A percentile compares a stretch with the other conserved stretches of the same genome.
These are phyloP conservation scores for Erythrophleum ivorense DNA, from an alignment of 331 rosid genomes.

Conservation along the genomic window DNA sequence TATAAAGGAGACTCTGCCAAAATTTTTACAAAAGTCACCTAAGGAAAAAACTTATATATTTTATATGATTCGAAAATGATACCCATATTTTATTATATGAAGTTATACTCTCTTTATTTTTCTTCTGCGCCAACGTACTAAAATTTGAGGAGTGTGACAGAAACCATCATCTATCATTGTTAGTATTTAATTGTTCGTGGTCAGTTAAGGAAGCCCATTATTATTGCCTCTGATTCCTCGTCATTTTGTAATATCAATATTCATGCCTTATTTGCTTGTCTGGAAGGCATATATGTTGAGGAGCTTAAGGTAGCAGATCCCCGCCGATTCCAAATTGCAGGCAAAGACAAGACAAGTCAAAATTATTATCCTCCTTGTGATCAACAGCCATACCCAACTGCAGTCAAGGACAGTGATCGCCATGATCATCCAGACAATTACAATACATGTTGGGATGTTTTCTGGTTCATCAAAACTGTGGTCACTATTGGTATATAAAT, in stretches of 20 bases:
- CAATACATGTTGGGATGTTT: not conserved
- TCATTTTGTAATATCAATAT: not conserved
- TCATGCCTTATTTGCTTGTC: no score
- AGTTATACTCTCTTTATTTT: no score
- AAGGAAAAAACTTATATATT: no score
- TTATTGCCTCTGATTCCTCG: no score
- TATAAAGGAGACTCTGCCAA: no score
- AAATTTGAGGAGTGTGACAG: no score
- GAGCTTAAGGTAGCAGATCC: not conserved
- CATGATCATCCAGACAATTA: not conserved
- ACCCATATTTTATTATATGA: no score
- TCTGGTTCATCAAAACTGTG: not conserved
- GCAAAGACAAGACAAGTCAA: not conserved
- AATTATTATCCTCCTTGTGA: not conserved
- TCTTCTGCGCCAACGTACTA: no score
- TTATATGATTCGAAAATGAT: no score
- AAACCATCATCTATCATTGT: conserved; percentile 49
- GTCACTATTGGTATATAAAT: not conserved
- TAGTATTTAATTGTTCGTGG: not conserved
- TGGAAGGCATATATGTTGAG: conserved; percentile 6
- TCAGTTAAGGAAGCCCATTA: not conserved
- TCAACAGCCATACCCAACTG: no score
- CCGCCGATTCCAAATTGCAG: not conserved
- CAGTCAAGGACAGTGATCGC: not conserved
- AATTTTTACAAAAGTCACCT: no score